Conservation (phyloP, 352 stramenopile genomes). For the Phytophthora sansomeana region DNA sequence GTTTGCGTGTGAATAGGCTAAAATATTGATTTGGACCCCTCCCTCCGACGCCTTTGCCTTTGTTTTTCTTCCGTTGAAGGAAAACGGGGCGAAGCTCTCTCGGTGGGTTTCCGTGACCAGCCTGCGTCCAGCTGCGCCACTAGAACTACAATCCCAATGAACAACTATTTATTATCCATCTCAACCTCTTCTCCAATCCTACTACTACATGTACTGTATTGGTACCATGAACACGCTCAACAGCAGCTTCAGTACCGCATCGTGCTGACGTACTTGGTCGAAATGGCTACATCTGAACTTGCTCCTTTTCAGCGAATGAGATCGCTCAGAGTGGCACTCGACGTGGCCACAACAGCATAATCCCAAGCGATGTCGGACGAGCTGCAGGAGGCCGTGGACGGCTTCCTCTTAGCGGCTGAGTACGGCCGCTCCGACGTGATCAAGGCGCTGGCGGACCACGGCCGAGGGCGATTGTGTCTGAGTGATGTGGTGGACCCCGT, state of each 20-base stretch:
- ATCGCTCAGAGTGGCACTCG: constrained; percentile 28
- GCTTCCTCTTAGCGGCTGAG: constrained; percentile 86
- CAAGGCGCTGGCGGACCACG: constrained; percentile 82
- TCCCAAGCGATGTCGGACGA: constrained; percentile 37
- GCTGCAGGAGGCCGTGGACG: constrained; percentile 76
- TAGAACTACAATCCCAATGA: constrained; percentile 21
- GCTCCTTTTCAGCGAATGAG: constrained; percentile 38
- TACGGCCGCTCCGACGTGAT: constrained; percentile 87
- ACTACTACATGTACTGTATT: too few species aligned
- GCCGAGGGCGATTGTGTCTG: constrained; percentile 57
- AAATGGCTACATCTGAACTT: constrained; percentile 33
- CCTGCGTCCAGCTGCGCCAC: neutral
- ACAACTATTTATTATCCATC: constrained; percentile 34
- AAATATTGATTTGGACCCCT: constrained; percentile 42
- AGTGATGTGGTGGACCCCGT: constrained; percentile 61
- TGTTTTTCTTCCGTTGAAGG: constrained; percentile 49
- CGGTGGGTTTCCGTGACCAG: constrained; percentile 34
- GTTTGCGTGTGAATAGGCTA: constrained; percentile 48
- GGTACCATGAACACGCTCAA: neutral
- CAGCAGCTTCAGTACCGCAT: neutral
- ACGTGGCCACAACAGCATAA: constrained; percentile 18
- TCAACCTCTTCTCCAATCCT: neutral
- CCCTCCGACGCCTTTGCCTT: constrained; percentile 31
- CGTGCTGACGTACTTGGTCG: constrained; percentile 8
- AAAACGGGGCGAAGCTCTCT: constrained; percentile 51